Base-by-base conservation (phyloP, 1,284 basidiomycete genomes). In the Malassezia sympodialis region DNA sequence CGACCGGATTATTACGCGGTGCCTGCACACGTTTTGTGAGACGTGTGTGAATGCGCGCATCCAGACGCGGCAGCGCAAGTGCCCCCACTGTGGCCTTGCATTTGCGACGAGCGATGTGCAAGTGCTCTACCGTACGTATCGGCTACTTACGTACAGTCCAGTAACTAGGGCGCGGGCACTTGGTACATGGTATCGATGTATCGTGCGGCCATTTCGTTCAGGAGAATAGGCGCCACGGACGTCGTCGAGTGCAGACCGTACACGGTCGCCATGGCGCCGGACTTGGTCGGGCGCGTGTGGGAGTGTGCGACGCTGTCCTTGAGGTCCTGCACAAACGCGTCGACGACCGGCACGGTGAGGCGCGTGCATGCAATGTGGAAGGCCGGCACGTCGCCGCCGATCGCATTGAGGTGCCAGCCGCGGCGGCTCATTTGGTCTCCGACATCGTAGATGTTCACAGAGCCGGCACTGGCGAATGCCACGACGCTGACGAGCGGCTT, bases 11-110 rank as follows among this genome's bases (percentile, higher is more conserved):
- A 83, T 99, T 65, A 86, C 84, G 24, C 91, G 91, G 75, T 99
- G 93, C 79, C 84, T 88, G 82, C 91, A 96, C 75, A 88, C 89
- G 0, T 93, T 96, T 76, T 96, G 91, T 79, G 86, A 86, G 73
- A 77, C 80, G 21, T 83, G 93, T 74, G 82, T 98, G 43, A 90
- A 96, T 63, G 80, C 84, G 24, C 84, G 94, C 32, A 82, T 98
- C 65, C 79, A 86, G 46, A 91, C 87, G 26, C 83, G 93, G 59
- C 91, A 96, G 75, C 84, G 93, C 44, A 96, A 96, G 77, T 98
- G 93, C 76, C 93, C 93, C 15, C 85, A 86, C 19, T 96, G 93
- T 75, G 86, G 86, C 61, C 71, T 87, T 34, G 78, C 82, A 1
- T 98, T 98, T 77, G 85, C 86, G 6, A 83, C 84, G 67, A 85